phyloP scores from a whole-genome alignment of 2,329 filamentous ascomycete species.

The Hypoxylon sp. region DNA sequence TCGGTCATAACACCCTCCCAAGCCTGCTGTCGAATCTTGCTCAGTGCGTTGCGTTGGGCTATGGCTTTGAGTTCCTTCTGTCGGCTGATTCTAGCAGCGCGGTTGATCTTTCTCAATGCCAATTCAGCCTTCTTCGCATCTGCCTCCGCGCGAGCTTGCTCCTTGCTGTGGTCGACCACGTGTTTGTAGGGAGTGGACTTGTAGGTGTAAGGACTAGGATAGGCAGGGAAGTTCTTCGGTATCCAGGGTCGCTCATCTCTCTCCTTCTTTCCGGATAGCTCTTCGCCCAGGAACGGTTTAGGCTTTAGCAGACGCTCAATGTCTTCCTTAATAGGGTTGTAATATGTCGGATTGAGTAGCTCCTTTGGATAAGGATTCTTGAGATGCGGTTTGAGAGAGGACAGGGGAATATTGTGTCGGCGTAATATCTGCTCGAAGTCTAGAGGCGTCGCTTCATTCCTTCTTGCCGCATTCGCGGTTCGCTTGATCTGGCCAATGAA shows the following conservation, averaged over 20 bases:
- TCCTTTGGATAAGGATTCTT: constrained; percentile 65
- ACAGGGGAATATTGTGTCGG: constrained; percentile 66
- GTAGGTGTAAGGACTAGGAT: constrained; percentile 76
- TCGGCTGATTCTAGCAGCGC: constrained; percentile 74
- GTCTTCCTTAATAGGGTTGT: constrained; percentile 58
- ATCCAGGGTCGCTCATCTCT: constrained; percentile 71
- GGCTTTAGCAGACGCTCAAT: constrained; percentile 58
- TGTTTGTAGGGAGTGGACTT: constrained; percentile 67
- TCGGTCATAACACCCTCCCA: constrained; percentile 75
- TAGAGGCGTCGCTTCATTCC: constrained; percentile 67
- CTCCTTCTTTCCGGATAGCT: constrained; percentile 72
- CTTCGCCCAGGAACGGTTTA: constrained; percentile 65
- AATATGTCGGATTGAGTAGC: constrained; percentile 59
- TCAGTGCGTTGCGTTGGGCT: constrained; percentile 67
- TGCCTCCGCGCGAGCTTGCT: constrained; percentile 71
- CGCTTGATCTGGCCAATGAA: constrained; percentile 66
- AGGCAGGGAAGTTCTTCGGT: constrained; percentile 71
- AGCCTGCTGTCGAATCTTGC: constrained; percentile 69
- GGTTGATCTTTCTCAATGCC: constrained; percentile 71
- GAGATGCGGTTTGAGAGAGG: constrained; percentile 69
- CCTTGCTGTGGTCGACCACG: constrained; percentile 64
- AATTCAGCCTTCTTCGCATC: constrained; percentile 75
- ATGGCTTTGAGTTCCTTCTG: constrained; percentile 74
- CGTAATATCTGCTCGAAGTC: constrained; percentile 71
- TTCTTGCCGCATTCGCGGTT: constrained; percentile 64